Base-by-base conservation (phyloP, 1,284 basidiomycete species). In the Mrakiaceae sp. region DNA sequence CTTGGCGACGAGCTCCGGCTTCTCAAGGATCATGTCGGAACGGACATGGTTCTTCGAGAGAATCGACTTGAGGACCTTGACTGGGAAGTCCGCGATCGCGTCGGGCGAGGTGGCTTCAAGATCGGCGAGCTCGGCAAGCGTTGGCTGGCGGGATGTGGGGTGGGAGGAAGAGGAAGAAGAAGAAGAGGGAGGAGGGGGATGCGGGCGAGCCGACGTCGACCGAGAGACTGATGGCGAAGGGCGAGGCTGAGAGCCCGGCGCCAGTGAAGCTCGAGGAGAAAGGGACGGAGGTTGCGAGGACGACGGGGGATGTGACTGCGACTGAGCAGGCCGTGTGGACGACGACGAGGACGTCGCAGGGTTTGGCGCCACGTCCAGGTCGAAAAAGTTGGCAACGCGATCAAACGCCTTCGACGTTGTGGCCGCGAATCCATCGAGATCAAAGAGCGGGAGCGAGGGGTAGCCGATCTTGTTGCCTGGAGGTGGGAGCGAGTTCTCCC, bases 1-100 rank as follows among this genome's bases (percentile, higher is more conserved):
- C 39, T 56, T 59, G 4, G 49, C 50, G 10, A 64, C 58, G n/a
- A 64, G 47, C n/a, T 64, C 63, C 4, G 51, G 42, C n/a, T 64
- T 64, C 43, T 64, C 63, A 14, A 64, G 52, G 43, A 64, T 58
- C 3, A 43, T 49, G 12, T 59, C 58, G 40, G 58, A 64, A 7
- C 63, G 63, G 27, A 60, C 63, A 54, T 64, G 63, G 27, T 54
- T 52, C 3, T 50, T 16, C 1, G 56, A 11, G 42, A 64, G 63
- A 44, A 64, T 64, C 14, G 58, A 43, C 40, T 64, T 64, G 43
- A 64, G 63, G 16, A 51, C n/a, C 3, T 52, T 49, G 9, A 64
- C 58, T 12, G 52, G 43, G 58, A 64, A 58, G 14, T 64, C 58
- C 1, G 63, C 39, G 27, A 64, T 39, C 4, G 54, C 42, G 47